phyloP scores from a whole-genome alignment of 192 early-diverging fungal species.

The Backusella macrospora region DNA sequence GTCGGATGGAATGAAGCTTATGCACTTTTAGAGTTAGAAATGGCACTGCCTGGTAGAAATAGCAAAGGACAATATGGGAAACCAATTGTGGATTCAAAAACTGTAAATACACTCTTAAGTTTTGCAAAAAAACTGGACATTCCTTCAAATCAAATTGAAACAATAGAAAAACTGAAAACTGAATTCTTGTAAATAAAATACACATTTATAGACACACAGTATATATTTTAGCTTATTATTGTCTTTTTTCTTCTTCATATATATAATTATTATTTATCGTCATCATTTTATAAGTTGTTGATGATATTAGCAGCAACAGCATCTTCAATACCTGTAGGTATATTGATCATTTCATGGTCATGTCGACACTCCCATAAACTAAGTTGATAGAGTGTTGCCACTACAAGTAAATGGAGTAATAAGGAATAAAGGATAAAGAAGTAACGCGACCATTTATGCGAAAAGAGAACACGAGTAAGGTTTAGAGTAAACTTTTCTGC shows the following conservation, averaged over 20 bases:
- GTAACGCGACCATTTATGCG: slow-evolving; percentile 67
- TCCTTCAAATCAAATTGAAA: slow-evolving; percentile 10
- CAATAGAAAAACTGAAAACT: slow-evolving; percentile 9
- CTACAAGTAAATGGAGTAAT: slow-evolving; percentile 80
- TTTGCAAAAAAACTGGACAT: slow-evolving; percentile 34
- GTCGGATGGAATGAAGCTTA: slow-evolving; percentile 27
- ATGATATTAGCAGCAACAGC: slow-evolving; percentile 8
- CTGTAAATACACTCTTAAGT: slow-evolving; percentile 37
- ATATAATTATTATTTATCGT: neutral
- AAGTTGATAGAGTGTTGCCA: slow-evolving; percentile 68
- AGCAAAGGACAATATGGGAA: neutral
- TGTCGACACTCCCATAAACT: slow-evolving; percentile 68
- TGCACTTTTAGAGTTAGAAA: slow-evolving; percentile 22
- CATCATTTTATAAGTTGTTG: neutral
- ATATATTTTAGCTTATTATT: neutral
- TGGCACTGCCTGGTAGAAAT: slow-evolving; percentile 6
- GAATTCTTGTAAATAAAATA: slow-evolving; percentile 10
- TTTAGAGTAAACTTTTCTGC: slow-evolving; percentile 71
- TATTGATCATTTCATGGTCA: slow-evolving; percentile 52
- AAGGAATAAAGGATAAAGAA: slow-evolving; percentile 71
- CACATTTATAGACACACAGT: neutral
- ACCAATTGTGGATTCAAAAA: slow-evolving; percentile 25
- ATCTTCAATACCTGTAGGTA: slow-evolving; percentile 24
- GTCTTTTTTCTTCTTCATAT: neutral
- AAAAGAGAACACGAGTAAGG: slow-evolving; percentile 63